Percentiles rank a stretch among this genome's conserved stretches.
Evolutionary conservation across 2,329 filamentous ascomycete species (phyloP).

Genomic region (Pseudogymnoascus sp.): DNA sequence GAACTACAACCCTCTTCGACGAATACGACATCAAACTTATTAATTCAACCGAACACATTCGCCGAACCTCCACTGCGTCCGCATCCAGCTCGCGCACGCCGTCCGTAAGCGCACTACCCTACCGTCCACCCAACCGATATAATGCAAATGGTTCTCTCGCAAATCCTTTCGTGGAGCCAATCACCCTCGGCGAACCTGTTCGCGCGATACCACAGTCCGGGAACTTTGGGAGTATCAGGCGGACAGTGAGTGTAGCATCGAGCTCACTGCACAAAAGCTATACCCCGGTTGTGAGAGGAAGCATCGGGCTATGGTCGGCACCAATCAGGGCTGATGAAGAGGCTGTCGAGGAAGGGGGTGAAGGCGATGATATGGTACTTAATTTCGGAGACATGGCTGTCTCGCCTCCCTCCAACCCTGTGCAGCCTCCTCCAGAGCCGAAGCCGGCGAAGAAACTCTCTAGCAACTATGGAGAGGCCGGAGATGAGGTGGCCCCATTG

Average conservation of each 20-base stretch:
- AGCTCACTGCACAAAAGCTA: slow-evolving; percentile 18
- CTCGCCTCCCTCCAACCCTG: not conserved
- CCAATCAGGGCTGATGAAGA: slow-evolving; percentile 39
- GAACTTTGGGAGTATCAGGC: slow-evolving; percentile 27
- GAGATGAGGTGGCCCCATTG: slow-evolving; percentile 32
- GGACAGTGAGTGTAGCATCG: slow-evolving; percentile 24
- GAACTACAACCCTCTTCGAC: slow-evolving; percentile 43
- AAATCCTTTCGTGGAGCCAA: slow-evolving; percentile 3
- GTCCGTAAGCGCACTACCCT: slow-evolving; percentile 8
- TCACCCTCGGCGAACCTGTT: not conserved
- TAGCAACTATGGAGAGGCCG: slow-evolving; percentile 17
- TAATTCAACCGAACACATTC: slow-evolving; percentile 69
- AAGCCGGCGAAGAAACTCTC: not conserved
- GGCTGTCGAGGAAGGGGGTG: slow-evolving; percentile 37
- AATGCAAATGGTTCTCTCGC: not conserved
- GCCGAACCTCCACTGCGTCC: slow-evolving; percentile 35
- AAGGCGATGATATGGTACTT: slow-evolving; percentile 37
- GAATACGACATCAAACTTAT: slow-evolving; percentile 68
- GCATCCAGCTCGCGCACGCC: slow-evolving; percentile 30
- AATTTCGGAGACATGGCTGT: slow-evolving; percentile 35
- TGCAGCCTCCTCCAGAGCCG: not conserved
- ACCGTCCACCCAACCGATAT: not conserved
- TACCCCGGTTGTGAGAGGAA: slow-evolving; percentile 24
- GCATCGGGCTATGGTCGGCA: slow-evolving; percentile 44
- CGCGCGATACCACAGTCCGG: not conserved